Evolutionary conservation across 768 basidiomycete genomes (phyloP).

Genomic region (Serendipita sp.): DNA sequence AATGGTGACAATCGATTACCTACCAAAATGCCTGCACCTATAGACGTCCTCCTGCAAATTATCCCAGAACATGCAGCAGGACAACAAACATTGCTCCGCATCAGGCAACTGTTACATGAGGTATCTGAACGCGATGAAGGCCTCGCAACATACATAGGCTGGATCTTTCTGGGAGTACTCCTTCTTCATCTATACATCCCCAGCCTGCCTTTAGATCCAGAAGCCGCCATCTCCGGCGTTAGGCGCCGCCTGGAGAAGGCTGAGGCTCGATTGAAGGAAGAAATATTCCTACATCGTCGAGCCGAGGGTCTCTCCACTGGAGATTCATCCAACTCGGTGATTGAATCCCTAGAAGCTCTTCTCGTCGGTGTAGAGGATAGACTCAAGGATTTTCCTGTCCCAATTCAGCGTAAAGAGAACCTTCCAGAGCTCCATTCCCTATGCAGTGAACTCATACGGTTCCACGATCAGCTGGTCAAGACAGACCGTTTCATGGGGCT

Average conservation of each 20-base stretch:
- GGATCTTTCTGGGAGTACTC: slow-evolving; percentile 43
- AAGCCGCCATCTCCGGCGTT: slow-evolving; percentile 39
- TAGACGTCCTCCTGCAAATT: no score
- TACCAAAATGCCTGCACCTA: no score
- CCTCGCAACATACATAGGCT: slow-evolving; percentile 18
- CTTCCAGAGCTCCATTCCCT: slow-evolving; percentile 16
- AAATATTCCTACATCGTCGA: slow-evolving; percentile 36
- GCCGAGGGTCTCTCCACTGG: slow-evolving; percentile 45
- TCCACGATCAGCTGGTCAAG: slow-evolving; percentile 38
- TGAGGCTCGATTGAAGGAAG: slow-evolving; percentile 25
- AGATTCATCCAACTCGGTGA: slow-evolving; percentile 33
- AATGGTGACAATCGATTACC: no score
- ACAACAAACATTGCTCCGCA: no score
- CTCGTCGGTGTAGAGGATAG: slow-evolving; percentile 1
- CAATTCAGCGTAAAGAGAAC: neutral
- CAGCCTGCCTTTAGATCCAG: slow-evolving; percentile 74
- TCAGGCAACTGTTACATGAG: no score
- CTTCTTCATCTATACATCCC: slow-evolving; percentile 66
- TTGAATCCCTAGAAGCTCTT: slow-evolving; percentile 27
- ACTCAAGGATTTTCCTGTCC: neutral
- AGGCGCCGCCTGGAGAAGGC: slow-evolving; percentile 13
- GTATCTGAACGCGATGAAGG: no score
- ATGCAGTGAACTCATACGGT: slow-evolving; percentile 43
- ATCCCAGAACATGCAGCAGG: no score
- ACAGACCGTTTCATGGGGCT: neutral